Evolutionary conservation across 805 yeast genomes (phyloP).

Genomic region (Lipomyces sp.): DNA sequence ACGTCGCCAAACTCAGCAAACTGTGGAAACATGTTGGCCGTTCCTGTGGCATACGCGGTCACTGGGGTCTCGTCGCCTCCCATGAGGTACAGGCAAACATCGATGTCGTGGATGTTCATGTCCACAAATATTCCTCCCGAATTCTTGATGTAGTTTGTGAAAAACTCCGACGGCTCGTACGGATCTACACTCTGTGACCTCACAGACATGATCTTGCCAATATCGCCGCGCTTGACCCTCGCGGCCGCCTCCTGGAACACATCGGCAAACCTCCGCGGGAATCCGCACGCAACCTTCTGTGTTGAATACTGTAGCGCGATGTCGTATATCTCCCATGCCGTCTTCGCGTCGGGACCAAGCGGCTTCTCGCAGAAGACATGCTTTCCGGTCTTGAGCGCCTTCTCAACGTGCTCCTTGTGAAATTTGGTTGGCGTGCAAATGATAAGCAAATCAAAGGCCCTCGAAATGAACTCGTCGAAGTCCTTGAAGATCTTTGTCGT

Average conservation of each 20-base stretch:
- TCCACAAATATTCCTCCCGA: slow-evolving; percentile 42
- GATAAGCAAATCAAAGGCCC: slow-evolving; percentile 32
- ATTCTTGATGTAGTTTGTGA: slow-evolving; percentile 35
- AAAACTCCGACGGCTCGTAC: slow-evolving; percentile 21
- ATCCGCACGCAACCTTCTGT: slow-evolving; percentile 38
- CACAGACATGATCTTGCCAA: slow-evolving; percentile 34
- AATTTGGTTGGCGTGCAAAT: slow-evolving; percentile 32
- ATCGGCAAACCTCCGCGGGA: slow-evolving; percentile 36
- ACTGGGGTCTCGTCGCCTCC: slow-evolving; percentile 35
- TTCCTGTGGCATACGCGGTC: slow-evolving; percentile 36
- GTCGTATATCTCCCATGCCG: slow-evolving; percentile 34
- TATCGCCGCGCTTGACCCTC: slow-evolving; percentile 32
- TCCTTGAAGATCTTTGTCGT: slow-evolving; percentile 14
- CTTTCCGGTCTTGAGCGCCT: slow-evolving; percentile 32
- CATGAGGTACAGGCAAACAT: slow-evolving; percentile 34
- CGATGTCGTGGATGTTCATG: slow-evolving; percentile 39
- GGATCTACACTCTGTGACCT: slow-evolving; percentile 38
- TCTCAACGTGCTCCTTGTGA: slow-evolving; percentile 31
- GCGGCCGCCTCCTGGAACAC: slow-evolving; percentile 33
- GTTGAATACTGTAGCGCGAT: slow-evolving; percentile 29
- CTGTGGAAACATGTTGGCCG: slow-evolving; percentile 35
- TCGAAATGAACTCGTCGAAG: slow-evolving; percentile 30
- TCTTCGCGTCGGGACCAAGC: slow-evolving; percentile 23
- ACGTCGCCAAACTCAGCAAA: slow-evolving; percentile 38
- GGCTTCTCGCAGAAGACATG: slow-evolving; percentile 39